These are phyloP conservation scores for Tylopilus felleus DNA, from an alignment of 768 basidiomycete species.

Conservation along the genomic window DNA sequence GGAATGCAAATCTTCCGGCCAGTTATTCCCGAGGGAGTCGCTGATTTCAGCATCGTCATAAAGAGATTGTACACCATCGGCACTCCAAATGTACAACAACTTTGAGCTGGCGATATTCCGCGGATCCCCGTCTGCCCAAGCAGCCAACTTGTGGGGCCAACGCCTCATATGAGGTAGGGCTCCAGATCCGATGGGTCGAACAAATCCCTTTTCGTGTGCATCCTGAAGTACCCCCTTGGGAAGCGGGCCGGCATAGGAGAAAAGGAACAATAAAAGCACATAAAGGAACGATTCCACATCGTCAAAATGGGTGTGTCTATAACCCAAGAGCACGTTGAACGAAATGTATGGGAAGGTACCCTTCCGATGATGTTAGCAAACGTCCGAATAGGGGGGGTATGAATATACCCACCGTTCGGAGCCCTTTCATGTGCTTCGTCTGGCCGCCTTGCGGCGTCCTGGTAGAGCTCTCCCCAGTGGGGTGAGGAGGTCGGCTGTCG, in stretches of 20 bases:
- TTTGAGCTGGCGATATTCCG: no score
- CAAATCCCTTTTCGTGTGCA: neutral
- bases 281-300: slow-evolving; percentile 15
- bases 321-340: neutral
- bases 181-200: neutral
- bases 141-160: slow-evolving; percentile 5
- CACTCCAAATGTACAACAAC: no score
- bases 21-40: neutral
- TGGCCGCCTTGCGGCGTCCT: neutral
- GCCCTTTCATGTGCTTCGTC: neutral
- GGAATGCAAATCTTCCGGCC: neutral
- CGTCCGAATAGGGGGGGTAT: no score
- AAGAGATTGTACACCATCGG: no score
- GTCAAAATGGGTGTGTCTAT: neutral
- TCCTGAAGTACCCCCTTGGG: neutral
- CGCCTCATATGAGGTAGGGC: slow-evolving; percentile 1
- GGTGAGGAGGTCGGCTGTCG: neutral
- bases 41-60: no score
- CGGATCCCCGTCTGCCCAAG: no score
- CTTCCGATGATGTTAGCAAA: neutral
- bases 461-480: neutral
- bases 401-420: neutral
- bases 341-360: neutral
- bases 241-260: slow-evolving; percentile 4
- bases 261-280: neutral